A percentile compares a stretch with the other conserved stretches of the same genome.
Evolutionary conservation across 148 eudicot species (phyloP).

Genomic region (Arctostaphylos glauca): DNA sequence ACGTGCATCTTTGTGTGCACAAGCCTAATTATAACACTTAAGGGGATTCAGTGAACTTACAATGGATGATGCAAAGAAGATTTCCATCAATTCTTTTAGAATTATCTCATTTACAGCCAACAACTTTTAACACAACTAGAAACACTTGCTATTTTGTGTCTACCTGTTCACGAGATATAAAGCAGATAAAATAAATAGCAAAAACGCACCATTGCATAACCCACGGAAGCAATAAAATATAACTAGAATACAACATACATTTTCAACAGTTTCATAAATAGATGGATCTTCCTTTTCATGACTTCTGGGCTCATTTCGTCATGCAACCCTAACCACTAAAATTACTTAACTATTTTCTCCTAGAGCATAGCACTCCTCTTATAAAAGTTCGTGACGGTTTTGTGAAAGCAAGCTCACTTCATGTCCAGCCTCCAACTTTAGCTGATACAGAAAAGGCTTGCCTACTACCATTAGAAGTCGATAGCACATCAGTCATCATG

Average conservation of each 20-base stretch:
- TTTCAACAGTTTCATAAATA: neutral
- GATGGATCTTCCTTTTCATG: neutral
- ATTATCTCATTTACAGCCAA: neutral
- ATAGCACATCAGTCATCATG: slow-evolving; percentile 14
- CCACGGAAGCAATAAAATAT: neutral
- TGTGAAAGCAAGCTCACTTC: neutral
- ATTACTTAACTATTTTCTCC: neutral
- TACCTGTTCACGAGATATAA: neutral
- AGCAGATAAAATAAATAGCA: neutral
- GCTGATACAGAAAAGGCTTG: slow-evolving; percentile 14
- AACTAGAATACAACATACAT: slow-evolving; percentile 1
- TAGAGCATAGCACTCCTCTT: neutral
- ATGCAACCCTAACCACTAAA: neutral
- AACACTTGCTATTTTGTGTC: neutral
- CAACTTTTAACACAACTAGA: neutral
- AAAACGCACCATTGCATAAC: neutral
- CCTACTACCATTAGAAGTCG: slow-evolving; percentile 20
- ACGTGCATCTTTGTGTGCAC: neutral
- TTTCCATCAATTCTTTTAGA: neutral
- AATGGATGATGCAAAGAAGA: neutral
- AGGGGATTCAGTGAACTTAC: slow-evolving; percentile 1
- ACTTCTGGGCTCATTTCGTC: neutral
- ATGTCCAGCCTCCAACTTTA: slow-evolving; percentile 22
- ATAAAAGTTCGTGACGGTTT: neutral
- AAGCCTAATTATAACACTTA: too few relatives aligned